These are phyloP conservation scores for Oldenlandia corymbosa DNA, from an alignment of 257 asterid species.

Conservation along the genomic window DNA sequence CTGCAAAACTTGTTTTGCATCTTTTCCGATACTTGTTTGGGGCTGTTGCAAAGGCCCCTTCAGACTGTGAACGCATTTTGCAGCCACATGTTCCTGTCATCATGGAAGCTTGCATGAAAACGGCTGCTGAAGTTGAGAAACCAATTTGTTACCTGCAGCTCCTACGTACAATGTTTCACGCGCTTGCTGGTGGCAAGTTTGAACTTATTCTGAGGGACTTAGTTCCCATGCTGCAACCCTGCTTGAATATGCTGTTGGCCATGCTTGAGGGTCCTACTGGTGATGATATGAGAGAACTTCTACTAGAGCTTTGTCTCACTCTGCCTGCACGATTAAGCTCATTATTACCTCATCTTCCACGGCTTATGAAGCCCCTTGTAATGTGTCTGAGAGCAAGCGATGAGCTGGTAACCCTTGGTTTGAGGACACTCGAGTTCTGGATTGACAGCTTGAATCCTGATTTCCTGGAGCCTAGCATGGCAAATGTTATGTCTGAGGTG, in stretches of 20 bases:
- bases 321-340: conserved; percentile 96
- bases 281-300: conserved; percentile 86
- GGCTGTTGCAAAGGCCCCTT: conserved; percentile 92
- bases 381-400: conserved; percentile 96
- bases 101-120: conserved; percentile 97
- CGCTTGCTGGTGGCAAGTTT: conserved; percentile 96
- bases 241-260: conserved; percentile 80
- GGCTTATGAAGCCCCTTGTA: conserved; percentile 95
- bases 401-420: conserved; percentile 84
- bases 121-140: conserved; percentile 80
- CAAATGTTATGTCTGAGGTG: conserved; percentile 98
- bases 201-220: conserved; percentile 87
- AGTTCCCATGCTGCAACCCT: conserved; percentile 80
- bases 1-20: conserved; percentile 97
- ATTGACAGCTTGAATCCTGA: conserved; percentile 99
- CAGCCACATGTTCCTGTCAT: conserved; percentile 93
- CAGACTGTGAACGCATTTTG: conserved; percentile 94
- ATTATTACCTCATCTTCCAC: conserved; percentile 88
- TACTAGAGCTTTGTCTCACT: conserved; percentile 81
- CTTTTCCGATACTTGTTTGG: conserved; percentile 84
- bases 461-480: conserved; percentile 99
- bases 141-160: conserved; percentile 94
- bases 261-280: conserved; percentile 98
- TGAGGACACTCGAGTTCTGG: conserved; percentile 99
- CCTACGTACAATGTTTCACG: conserved; percentile 94